Base-by-base conservation (phyloP, 2,329 filamentous ascomycete genomes). In the Cladophialophora yegresii region DNA sequence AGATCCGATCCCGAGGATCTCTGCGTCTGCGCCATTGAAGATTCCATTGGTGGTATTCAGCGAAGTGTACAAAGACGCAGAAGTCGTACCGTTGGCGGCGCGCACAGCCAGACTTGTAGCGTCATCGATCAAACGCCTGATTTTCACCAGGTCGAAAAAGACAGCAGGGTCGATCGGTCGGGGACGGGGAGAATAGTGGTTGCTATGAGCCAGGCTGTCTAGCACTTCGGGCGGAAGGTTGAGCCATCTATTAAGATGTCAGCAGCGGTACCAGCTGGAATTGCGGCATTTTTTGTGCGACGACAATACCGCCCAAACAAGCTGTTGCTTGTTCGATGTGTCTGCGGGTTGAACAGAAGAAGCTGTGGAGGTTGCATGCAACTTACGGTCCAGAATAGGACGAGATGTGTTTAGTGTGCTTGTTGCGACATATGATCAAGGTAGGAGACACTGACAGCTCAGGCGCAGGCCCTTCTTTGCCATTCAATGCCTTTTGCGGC, bases 321-420 rank as follows among this genome's bases (percentile, higher is more conserved):
- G 47, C 22, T 20, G 12, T 20, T 26, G 2, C 10, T 50, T 50
- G 20, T 22, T 22, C 9, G 5, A 28, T 16, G 23, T 50, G 22
- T 50, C 23, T 26, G n/a, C 9, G 20, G 47, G 12, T 23, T 26
- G 47, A 50, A 10, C 47, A 10, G 9, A 8, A 8, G 36, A 43
- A n/a, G 16, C 8, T 43, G 36, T 43, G 6, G 13, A 8, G 47
- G 13, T 4, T 26, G 20, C 4, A 22, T n/a, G 47, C 22, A 50
- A 28, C 47, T 50, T 26, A 50, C 47, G 90, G 87, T 26, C 91
- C 91, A 73, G 93, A 88, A 73, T 91, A 95, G 30, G 88, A 89
- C 23, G 90, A 92, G 64, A 95, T 92, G 75, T 92, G 91, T 68
- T 87, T 85, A 91, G 90, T 93, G 78, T 93, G 90, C 87, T 89